A percentile compares a stretch with the other conserved stretches of the same genome.
Conservation (phyloP, 2,329 filamentous ascomycete species). For the Apiospora arundinis region DNA sequence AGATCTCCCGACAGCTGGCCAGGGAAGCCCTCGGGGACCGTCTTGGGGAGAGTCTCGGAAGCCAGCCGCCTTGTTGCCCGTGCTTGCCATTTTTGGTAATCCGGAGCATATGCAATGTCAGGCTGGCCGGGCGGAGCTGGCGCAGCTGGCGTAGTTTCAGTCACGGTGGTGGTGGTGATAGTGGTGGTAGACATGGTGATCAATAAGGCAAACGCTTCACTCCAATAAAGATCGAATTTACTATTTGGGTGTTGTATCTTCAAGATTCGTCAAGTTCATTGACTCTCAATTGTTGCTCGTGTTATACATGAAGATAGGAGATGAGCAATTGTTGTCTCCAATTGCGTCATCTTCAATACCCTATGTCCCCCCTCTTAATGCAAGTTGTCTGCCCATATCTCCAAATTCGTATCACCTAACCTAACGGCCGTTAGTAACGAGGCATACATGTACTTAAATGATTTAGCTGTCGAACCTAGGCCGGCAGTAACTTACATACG, state of each 20-base stretch:
- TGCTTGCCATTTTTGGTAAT: constrained; percentile 58
- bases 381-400: neutral
- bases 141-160: constrained; percentile 31
- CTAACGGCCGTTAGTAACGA: neutral
- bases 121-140: constrained; percentile 54
- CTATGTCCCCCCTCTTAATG: constrained; percentile 27
- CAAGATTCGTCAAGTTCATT: no score
- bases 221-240: constrained; percentile 24
- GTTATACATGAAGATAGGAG: neutral
- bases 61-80: constrained; percentile 53
- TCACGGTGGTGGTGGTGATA: constrained; percentile 31
- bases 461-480: neutral
- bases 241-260: neutral
- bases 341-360: constrained; percentile 32
- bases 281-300: neutral
- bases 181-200: constrained; percentile 21
- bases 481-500: neutral
- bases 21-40: constrained; percentile 59
- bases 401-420: neutral
- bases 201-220: constrained; percentile 22
- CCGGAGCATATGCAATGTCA: constrained; percentile 63
- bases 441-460: neutral
- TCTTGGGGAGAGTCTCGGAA: constrained; percentile 45
- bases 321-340: constrained; percentile 31
- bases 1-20: constrained; percentile 53